These are phyloP conservation scores for Blastocystis sp. DNA, from an alignment of 352 stramenopile genomes.

Conservation along the genomic window DNA sequence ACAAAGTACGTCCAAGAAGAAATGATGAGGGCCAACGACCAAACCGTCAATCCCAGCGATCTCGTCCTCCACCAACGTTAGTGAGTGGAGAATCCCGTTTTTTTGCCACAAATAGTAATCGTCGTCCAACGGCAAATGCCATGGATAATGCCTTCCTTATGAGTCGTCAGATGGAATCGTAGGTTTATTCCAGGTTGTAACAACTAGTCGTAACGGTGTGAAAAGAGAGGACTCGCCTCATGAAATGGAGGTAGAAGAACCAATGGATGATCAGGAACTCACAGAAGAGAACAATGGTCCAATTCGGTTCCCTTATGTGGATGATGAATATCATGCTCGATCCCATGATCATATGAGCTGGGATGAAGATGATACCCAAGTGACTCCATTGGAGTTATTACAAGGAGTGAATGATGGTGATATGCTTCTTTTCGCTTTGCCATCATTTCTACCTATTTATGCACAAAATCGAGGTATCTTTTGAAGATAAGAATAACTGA, in stretches of 20 bases:
- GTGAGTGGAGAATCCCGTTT: slow-evolving; percentile 50
- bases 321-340: not conserved
- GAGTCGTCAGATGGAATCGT: not conserved
- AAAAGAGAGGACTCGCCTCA: not conserved
- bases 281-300: slow-evolving; percentile 32
- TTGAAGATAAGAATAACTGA: not conserved
- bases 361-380: slow-evolving; percentile 52
- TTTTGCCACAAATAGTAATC: slow-evolving; percentile 49
- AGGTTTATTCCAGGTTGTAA: not conserved
- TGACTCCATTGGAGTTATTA: slow-evolving; percentile 37
- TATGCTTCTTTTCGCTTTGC: slow-evolving; percentile 39
- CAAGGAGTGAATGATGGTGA: slow-evolving; percentile 42
- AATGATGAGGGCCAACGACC: not conserved
- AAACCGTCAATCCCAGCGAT: not conserved
- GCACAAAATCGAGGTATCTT: slow-evolving; percentile 24
- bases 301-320: slow-evolving; percentile 53
- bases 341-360: not conserved
- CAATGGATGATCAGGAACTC: slow-evolving; percentile 22
- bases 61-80: not conserved
- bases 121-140: not conserved
- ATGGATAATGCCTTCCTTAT: slow-evolving; percentile 49
- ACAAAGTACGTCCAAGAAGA: not conserved
- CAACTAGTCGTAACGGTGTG: not conserved
- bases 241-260: not conserved
- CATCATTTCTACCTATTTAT: slow-evolving; percentile 54